These are phyloP conservation scores for Botrytis elliptica DNA, from an alignment of 2,329 filamentous ascomycete genomes.

Conservation along the genomic window DNA sequence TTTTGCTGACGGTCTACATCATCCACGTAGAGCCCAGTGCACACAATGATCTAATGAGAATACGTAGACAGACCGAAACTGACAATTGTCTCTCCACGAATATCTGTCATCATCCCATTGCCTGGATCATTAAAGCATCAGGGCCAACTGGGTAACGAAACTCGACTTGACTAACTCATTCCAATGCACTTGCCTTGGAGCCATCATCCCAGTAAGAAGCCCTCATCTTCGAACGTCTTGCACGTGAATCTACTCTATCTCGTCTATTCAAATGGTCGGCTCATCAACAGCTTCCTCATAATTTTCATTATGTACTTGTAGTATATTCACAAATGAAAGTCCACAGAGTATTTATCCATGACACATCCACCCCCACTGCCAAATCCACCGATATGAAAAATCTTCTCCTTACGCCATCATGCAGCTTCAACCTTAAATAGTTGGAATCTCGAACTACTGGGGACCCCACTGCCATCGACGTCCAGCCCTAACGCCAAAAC, in stretches of 20 bases:
- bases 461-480: neutral
- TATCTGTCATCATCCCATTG: neutral
- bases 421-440: neutral
- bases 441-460: neutral
- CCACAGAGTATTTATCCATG: neutral
- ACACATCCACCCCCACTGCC: neutral
- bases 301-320: conserved; percentile 5
- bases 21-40: neutral
- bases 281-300: neutral
- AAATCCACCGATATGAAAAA: conserved; percentile 8
- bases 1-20: neutral
- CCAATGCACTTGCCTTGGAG: neutral
- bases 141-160: neutral
- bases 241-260: neutral
- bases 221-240: neutral
- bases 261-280: neutral
- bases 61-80: neutral
- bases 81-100: neutral
- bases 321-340: neutral
- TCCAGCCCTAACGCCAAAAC: neutral
- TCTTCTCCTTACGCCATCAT: neutral
- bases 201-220: neutral
- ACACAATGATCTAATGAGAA: neutral
- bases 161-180: neutral
- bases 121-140: neutral